phyloP scores from a whole-genome alignment of 768 basidiomycete genomes.

The Chalciporus pseudorubinellus region DNA sequence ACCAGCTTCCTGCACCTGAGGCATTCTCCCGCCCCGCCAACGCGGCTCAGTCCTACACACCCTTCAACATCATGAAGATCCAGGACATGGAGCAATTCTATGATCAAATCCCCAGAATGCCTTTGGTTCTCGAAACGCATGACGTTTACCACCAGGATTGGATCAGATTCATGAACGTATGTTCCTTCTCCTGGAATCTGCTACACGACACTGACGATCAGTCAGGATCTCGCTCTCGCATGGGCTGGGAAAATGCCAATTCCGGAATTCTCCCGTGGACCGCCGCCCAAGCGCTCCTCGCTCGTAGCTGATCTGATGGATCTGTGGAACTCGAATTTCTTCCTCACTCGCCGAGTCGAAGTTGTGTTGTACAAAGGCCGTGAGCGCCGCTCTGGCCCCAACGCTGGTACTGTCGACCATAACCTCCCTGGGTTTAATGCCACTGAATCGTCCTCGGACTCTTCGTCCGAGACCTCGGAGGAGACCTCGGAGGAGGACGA shows the following conservation, averaged over 20 bases:
- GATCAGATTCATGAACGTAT: slow-evolving; percentile 73
- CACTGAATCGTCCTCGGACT: slow-evolving; percentile 40
- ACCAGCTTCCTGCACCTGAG: slow-evolving; percentile 57
- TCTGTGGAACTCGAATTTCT: slow-evolving; percentile 78
- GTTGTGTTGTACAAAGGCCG: slow-evolving; percentile 77
- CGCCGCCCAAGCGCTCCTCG: slow-evolving; percentile 53
- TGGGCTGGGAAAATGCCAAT: slow-evolving; percentile 79
- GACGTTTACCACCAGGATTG: slow-evolving; percentile 80
- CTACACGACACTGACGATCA: background rate
- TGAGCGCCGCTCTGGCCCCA: slow-evolving; percentile 70
- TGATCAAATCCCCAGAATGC: slow-evolving; percentile 68
- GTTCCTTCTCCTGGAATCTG: slow-evolving; percentile 16
- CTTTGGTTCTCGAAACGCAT: slow-evolving; percentile 65
- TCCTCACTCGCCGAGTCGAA: slow-evolving; percentile 72
- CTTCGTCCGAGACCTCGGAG: slow-evolving; percentile 40
- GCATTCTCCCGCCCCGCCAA: slow-evolving; percentile 75
- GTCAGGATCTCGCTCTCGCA: slow-evolving; percentile 67
- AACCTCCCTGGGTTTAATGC: slow-evolving; percentile 49
- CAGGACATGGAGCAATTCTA: slow-evolving; percentile 76
- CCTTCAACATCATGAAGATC: slow-evolving; percentile 69
- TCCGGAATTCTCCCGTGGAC: slow-evolving; percentile 46
- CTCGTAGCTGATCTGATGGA: slow-evolving; percentile 72
- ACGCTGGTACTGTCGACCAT: slow-evolving; percentile 52
- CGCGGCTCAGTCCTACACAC: slow-evolving; percentile 60
- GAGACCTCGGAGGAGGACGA: slow-evolving; percentile 43